These are phyloP conservation scores for Schizosaccharomyces osmophilus DNA, from an alignment of 805 yeast genomes.

Conservation along the genomic window DNA sequence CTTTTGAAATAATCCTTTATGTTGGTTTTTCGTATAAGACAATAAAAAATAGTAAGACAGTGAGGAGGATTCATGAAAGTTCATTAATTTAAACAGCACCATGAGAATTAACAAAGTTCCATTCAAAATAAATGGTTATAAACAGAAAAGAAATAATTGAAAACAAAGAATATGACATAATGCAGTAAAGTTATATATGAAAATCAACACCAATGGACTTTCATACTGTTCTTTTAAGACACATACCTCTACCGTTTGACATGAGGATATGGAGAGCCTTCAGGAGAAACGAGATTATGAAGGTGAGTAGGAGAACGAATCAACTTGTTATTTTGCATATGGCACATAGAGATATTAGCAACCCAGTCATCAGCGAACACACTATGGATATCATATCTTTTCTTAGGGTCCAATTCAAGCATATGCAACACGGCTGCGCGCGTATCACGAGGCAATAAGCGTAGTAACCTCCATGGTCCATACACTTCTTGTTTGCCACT, in stretches of 20 bases:
- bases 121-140: too few species aligned
- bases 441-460: slow-evolving; percentile 44
- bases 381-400: slow-evolving; percentile 34
- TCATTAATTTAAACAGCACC: too few species aligned
- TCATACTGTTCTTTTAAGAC: too few species aligned
- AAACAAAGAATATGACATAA: too few species aligned
- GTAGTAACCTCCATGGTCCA: slow-evolving; percentile 52
- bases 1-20: too few species aligned
- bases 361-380: slow-evolving; percentile 37
- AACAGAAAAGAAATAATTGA: too few species aligned
- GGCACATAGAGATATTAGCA: slow-evolving; percentile 30
- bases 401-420: slow-evolving; percentile 34
- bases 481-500: slow-evolving; percentile 14
- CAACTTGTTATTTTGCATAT: slow-evolving; percentile 8
- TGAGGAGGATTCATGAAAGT: too few species aligned
- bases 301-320: slow-evolving; percentile 11
- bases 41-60: too few species aligned
- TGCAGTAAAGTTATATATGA: too few species aligned
- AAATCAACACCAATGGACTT: too few species aligned
- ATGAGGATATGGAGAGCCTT: slow-evolving; percentile 4
- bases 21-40: too few species aligned
- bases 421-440: slow-evolving; percentile 37
- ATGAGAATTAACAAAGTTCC: too few species aligned
- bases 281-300: slow-evolving; percentile 16
- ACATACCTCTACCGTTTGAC: not conserved